Evolutionary conservation across 139 green algal genomes (phyloP).

Genomic region (Picochlorum sp.): DNA sequence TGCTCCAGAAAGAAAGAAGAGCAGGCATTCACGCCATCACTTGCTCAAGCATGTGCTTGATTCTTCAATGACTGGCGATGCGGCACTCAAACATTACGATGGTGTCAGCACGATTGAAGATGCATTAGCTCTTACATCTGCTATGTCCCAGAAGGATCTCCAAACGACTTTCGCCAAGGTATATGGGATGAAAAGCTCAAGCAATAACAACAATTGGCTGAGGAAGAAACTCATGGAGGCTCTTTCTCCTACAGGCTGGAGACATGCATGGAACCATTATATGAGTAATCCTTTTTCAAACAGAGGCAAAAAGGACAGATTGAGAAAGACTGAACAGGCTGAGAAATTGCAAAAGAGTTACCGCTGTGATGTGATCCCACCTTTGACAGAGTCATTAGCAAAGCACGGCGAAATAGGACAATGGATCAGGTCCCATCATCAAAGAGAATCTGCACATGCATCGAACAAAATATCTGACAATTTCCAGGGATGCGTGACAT

Average conservation of each 20-base stretch:
- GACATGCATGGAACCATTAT: not conserved
- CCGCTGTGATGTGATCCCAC: too few relatives aligned
- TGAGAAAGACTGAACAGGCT: not conserved
- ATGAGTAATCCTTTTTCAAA: not conserved
- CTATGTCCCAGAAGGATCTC: slow-evolving; percentile 26
- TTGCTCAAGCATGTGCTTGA: slow-evolving; percentile 18
- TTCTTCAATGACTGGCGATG: not conserved
- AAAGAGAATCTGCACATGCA: too few relatives aligned
- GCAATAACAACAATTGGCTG: slow-evolving; percentile 39
- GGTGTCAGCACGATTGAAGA: not conserved
- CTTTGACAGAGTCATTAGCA: too few relatives aligned
- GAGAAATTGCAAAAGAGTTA: not conserved
- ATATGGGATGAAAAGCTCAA: slow-evolving; percentile 19
- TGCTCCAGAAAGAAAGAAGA: not conserved
- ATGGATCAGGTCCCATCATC: too few relatives aligned
- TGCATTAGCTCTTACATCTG: slow-evolving; percentile 15
- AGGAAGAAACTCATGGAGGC: slow-evolving; percentile 35
- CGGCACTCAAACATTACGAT: slow-evolving; percentile 5
- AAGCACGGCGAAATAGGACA: too few relatives aligned
- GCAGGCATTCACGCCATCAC: slow-evolving; percentile 11
- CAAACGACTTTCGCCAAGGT: slow-evolving; percentile 25
- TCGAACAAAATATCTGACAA: too few relatives aligned
- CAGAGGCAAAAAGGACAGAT: not conserved
- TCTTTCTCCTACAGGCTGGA: not conserved
- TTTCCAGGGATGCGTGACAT: too few relatives aligned